Percentiles rank a stretch among this genome's conserved stretches.
Conservation (phyloP, 306 rosid genomes). For the Oemleria cerasiformis region DNA sequence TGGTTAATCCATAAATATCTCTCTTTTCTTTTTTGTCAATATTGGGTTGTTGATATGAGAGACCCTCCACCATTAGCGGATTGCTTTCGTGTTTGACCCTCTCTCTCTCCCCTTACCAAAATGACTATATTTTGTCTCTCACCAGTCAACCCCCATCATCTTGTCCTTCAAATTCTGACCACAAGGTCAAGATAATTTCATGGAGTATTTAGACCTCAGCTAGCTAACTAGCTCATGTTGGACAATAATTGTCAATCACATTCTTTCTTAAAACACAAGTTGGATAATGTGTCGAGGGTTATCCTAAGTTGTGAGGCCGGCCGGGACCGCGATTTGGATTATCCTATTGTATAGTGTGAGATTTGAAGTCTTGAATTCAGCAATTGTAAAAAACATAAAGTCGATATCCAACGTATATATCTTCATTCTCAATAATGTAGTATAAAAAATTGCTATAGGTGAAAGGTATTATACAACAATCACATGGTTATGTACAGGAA, state of each 20-base stretch:
- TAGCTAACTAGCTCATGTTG: too few relatives aligned
- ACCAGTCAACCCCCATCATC: neutral
- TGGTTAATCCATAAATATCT: conserved; percentile 15
- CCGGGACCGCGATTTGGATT: too few relatives aligned
- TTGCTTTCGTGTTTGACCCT: neutral
- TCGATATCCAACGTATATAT: too few relatives aligned
- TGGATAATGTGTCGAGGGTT: too few relatives aligned
- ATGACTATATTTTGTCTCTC: neutral
- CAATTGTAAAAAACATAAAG: too few relatives aligned
- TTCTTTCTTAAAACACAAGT: neutral
- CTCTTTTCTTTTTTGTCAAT: neutral
- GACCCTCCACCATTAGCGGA: conserved; percentile 23
- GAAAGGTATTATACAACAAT: too few relatives aligned
- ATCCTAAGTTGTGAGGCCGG: too few relatives aligned
- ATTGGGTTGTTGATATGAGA: neutral
- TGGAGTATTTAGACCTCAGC: neutral
- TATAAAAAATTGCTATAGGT: too few relatives aligned
- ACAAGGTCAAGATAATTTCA: neutral
- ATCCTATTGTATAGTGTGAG: too few relatives aligned
- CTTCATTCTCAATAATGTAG: too few relatives aligned
- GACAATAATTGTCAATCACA: neutral
- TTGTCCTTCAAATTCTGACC: neutral
- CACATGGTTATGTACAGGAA: too few relatives aligned
- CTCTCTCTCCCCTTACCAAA: neutral
- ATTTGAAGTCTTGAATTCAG: too few relatives aligned